Conservation (phyloP, 2,329 filamentous ascomycete genomes). For the Apiospora rasikravindrae region DNA sequence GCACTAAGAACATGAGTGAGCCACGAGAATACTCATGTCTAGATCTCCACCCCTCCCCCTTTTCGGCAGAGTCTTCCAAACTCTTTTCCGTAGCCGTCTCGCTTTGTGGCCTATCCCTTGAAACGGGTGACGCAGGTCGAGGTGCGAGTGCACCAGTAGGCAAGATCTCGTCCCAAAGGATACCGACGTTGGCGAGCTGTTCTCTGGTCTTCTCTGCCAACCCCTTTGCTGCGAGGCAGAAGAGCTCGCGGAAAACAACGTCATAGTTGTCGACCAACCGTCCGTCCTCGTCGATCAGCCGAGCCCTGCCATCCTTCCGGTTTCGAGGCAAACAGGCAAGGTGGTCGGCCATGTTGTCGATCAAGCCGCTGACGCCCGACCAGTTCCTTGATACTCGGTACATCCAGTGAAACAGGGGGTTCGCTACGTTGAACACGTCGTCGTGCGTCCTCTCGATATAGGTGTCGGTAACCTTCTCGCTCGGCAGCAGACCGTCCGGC, state of each 20-base stretch:
- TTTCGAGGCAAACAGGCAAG: conserved; percentile 56
- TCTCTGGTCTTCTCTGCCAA: conserved; percentile 71
- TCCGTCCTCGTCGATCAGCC: conserved; percentile 58
- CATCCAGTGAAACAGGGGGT: conserved; percentile 87
- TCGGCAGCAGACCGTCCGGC: conserved; percentile 71
- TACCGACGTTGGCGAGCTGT: conserved; percentile 66
- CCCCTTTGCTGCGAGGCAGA: conserved; percentile 79
- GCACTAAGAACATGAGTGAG: conserved; percentile 81
- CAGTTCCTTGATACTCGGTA: conserved; percentile 83
- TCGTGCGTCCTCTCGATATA: conserved; percentile 73
- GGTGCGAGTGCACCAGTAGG: conserved; percentile 58
- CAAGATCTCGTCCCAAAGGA: conserved; percentile 78
- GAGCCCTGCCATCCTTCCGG: conserved; percentile 45
- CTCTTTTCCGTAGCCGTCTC: conserved; percentile 26
- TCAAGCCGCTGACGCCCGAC: conserved; percentile 68
- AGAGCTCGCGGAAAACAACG: conserved; percentile 79
- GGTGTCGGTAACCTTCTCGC: conserved; percentile 78
- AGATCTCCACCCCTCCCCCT: conserved; percentile 38
- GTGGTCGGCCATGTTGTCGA: conserved; percentile 75
- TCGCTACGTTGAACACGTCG: conserved; percentile 76
- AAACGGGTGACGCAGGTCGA: conserved; percentile 12
- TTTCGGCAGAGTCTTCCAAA: conserved; percentile 46
- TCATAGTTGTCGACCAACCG: conserved; percentile 73
- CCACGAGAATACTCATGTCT: conserved; percentile 65
- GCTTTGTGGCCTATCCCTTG: conserved; percentile 23